Evolutionary conservation across 164 flowering plant species (phyloP).

Genomic region (Warburgia ugandensis): DNA sequence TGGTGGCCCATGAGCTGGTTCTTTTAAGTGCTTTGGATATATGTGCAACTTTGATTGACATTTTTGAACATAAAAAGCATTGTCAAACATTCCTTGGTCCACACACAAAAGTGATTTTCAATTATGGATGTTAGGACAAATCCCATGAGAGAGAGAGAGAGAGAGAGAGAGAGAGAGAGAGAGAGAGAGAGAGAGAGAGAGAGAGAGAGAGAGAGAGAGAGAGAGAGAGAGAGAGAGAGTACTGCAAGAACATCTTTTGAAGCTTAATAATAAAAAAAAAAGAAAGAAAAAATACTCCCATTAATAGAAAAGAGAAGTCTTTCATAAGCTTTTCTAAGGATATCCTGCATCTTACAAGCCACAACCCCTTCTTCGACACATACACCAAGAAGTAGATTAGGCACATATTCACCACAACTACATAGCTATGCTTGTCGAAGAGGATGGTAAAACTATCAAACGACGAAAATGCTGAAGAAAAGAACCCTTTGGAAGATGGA

Average conservation of each 20-base stretch:
- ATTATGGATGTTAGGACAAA: constrained; percentile 9
- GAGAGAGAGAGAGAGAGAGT: constrained; percentile 8
- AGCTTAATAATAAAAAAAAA: background rate
- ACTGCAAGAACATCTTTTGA: constrained; percentile 6
- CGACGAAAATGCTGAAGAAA: constrained; percentile 27
- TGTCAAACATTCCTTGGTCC: constrained; percentile 26
- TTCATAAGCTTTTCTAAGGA: constrained; percentile 21
- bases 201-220: no score
- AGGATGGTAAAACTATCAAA: constrained; percentile 3
- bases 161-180: constrained; percentile 13
- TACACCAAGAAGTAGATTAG: constrained; percentile 13
- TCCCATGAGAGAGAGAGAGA: constrained; percentile 14
- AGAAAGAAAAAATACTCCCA: constrained; percentile 8
- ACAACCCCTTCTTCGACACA: constrained; percentile 19
- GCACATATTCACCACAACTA: constrained; percentile 17
- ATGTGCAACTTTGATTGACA: constrained; percentile 7
- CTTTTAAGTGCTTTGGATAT: constrained; percentile 8
- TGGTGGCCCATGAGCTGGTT: constrained; percentile 7
- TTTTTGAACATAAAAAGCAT: constrained; percentile 10
- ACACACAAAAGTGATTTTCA: constrained; percentile 13
- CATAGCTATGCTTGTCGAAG: constrained; percentile 18
- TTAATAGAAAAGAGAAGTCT: constrained; percentile 12
- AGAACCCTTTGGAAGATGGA: constrained; percentile 17
- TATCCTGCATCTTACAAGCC: constrained; percentile 15
- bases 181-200: constrained; percentile 11